Base-by-base conservation (phyloP, 2,329 filamentous ascomycete species). In the Calonectria montana region DNA sequence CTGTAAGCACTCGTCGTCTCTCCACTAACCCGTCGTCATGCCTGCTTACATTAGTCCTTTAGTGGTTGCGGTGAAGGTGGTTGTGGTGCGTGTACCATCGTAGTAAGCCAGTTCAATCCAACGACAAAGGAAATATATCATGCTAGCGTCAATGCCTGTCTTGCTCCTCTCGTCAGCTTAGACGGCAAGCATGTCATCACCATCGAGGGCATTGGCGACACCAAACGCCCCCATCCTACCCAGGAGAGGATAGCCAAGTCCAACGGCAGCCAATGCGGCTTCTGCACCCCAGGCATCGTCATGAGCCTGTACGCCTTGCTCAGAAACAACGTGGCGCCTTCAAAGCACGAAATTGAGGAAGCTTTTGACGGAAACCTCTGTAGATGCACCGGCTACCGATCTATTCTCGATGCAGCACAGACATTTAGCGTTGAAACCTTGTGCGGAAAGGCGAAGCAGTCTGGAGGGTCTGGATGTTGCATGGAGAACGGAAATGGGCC, bases 121-220 rank as follows among this genome's bases (percentile, higher is more conserved):
- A 97, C 95, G 4, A 98, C 96, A 7, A 94, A 94, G 80, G 90
- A 94, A 82, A 94, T 98, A 77, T 98, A 98, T 81, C 96, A 99
- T 87, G 97, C 97, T 69, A 97, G 94, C 66, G 94, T 98, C 71
- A 99, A 99, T 82, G 97, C 97, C 48, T 99, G 97, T 82, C 88
- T 99, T 65, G 96, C 97, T 13, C 97, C 97, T 8, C 88, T 99
- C 57, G 94, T 95, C 76, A 97, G 95, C 79, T 90, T 98, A 50
- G 97, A 98, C 82, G 97, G 97, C 53, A 99, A 99, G 83, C 97
- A 99, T 89, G 95, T 98, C 80, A 96, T 99, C 81, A 99, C 97
- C 3, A 93, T 99, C 47, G 97, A 99, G 84, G 97, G 97, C 8
- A 98, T 99, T 79, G 97, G 97, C 13, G 94, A 93, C 81, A 92